Base-by-base conservation (phyloP, 2,329 filamentous ascomycete genomes). In the Pseudogymnoascus sp. region DNA sequence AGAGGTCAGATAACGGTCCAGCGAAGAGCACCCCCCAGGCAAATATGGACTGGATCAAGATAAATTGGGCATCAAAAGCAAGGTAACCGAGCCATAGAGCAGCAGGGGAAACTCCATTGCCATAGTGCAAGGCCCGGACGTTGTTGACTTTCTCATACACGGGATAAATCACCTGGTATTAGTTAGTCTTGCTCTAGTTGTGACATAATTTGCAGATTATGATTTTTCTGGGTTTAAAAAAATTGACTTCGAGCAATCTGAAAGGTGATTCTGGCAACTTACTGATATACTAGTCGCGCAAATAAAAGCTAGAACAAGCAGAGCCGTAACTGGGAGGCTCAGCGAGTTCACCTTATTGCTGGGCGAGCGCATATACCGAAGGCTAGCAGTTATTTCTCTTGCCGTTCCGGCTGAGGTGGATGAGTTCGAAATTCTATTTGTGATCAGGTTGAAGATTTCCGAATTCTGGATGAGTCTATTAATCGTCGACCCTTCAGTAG, bases 71-170 rank as follows among this genome's bases (percentile, higher is more conserved):
- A 25, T 70, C 68, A 50, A 70, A 70, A 7, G 67, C 36, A 2
- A 68, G 39, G 37, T 70, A 70, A 28, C 61, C 69, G 16, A 63
- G 35, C 69, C 69, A 70, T 11, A 70, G 60, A 5, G 68, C 68
- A 57, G 65, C 64, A 14, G 68, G 65, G 1, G 66, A 67, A 18
- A 70, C 68, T 7, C 67, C 67, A 54, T 70, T 70, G 33, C 64
- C 67, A 25, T 70, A 70, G 3, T 70, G 66, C 18, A 70, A 62
- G 8, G 67, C 66, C 61, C 67, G 62, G 12, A 70, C 67, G 39
- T 63, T 58, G 28, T 68, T 68, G 14, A 63, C 63, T 58, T 61
- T 69, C 43, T 70, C 68, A 37, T 63, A 68, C 1, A 65, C 36
- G 2, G 67, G 69, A 54, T 70, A 70, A 12, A 70, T 68, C 16